These are phyloP conservation scores for Rhizopus arrhizus DNA, from an alignment of 371 early-diverging fungal species.

Conservation along the genomic window DNA sequence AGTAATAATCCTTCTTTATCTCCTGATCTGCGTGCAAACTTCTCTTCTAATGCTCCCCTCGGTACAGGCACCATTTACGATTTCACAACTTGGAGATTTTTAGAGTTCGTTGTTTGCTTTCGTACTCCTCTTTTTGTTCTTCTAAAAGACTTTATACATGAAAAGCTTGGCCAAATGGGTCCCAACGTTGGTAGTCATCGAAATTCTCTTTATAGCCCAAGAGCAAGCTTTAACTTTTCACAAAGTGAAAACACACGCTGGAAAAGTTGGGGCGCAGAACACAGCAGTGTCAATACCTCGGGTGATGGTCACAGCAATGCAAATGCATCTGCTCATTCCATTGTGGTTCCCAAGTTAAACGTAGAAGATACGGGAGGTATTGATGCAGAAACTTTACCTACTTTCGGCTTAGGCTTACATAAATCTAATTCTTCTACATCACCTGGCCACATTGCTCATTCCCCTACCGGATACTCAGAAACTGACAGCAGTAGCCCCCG, in stretches of 20 bases:
- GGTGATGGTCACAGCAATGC: not conserved
- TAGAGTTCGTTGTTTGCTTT: slow-evolving; percentile 55
- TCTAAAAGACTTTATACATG: slow-evolving; percentile 55
- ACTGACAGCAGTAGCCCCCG: slow-evolving; percentile 10
- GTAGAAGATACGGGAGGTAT: slow-evolving; percentile 10
- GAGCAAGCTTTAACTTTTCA: slow-evolving; percentile 11
- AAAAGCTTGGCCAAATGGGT: slow-evolving; percentile 41
- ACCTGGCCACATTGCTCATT: not conserved
- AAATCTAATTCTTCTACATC: slow-evolving; percentile 24
- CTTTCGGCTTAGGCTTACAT: slow-evolving; percentile 37
- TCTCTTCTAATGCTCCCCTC: slow-evolving; percentile 21
- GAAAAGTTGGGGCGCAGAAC: slow-evolving; percentile 36
- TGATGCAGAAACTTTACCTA: slow-evolving; percentile 6
- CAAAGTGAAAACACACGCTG: slow-evolving; percentile 14
- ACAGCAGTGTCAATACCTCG: not conserved
- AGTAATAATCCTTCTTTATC: slow-evolving; percentile 9
- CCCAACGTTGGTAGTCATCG: not conserved
- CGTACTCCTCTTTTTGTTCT: slow-evolving; percentile 54
- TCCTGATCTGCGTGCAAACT: slow-evolving; percentile 2
- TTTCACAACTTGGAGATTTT: slow-evolving; percentile 59
- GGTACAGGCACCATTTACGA: slow-evolving; percentile 38
- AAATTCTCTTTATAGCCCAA: slow-evolving; percentile 20
- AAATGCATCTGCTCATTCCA: not conserved
- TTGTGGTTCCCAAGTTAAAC: slow-evolving; percentile 17
- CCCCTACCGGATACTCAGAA: slow-evolving; percentile 17